Evolutionary conservation across 2,329 filamentous ascomycete species (phyloP).

Genomic region (Cylindrodendrum hubeiense): DNA sequence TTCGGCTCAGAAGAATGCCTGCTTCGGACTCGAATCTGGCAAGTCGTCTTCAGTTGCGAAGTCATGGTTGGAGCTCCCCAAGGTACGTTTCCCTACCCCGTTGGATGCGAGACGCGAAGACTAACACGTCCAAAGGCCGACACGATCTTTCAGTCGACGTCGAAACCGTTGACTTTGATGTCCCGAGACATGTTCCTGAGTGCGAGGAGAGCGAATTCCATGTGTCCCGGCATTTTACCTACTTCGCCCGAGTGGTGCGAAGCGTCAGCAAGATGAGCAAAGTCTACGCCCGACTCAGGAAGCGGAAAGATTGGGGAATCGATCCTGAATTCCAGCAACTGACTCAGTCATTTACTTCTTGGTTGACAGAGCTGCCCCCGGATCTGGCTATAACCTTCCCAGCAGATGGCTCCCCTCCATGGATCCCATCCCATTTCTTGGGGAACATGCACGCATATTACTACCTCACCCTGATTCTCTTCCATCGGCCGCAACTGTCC

Average conservation of each 20-base stretch:
- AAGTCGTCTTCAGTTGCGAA: constrained; percentile 86
- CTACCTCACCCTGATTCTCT: constrained; percentile 85
- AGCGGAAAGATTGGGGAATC: constrained; percentile 86
- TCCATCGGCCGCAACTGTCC: constrained; percentile 87
- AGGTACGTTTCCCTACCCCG: constrained; percentile 64
- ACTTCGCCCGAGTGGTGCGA: constrained; percentile 81
- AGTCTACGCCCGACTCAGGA: constrained; percentile 79
- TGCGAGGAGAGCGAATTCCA: constrained; percentile 81
- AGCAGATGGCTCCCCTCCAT: constrained; percentile 82
- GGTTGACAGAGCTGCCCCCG: constrained; percentile 80
- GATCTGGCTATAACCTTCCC: constrained; percentile 86
- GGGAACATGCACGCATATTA: constrained; percentile 93
- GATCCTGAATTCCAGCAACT: constrained; percentile 86
- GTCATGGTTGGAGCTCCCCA: constrained; percentile 94
- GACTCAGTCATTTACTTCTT: constrained; percentile 81
- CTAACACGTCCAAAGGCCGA: constrained; percentile 67
- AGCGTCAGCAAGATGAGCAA: constrained; percentile 84
- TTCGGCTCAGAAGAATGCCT: constrained; percentile 80
- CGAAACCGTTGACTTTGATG: constrained; percentile 80
- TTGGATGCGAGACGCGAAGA: neutral
- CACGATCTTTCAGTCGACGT: constrained; percentile 82
- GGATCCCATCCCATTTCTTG: constrained; percentile 87
- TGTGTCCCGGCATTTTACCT: constrained; percentile 86
- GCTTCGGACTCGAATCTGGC: constrained; percentile 90
- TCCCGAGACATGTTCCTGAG: constrained; percentile 73